Evolutionary conservation across 371 early-diverging fungal species (phyloP).

Genomic region (Lichtheimia hyalospora): DNA sequence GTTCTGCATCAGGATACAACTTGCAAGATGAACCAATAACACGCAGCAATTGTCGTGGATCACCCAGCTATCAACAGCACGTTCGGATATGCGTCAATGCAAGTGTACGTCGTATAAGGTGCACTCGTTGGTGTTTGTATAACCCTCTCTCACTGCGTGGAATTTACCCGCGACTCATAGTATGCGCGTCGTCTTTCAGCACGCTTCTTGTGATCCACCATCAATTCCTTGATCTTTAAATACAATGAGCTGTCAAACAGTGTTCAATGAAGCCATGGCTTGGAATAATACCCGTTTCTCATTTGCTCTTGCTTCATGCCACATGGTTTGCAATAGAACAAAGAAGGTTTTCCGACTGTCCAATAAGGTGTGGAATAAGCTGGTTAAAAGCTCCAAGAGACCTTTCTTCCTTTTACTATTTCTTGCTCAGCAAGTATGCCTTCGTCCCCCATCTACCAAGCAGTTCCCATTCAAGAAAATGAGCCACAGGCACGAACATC

Average conservation of each 20-base stretch:
- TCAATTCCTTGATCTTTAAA: conserved; percentile 49
- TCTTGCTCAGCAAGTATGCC: background rate
- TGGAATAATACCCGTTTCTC: conserved; percentile 37
- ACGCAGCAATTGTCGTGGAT: conserved; percentile 57
- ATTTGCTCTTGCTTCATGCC: conserved; percentile 37
- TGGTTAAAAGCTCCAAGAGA: background rate
- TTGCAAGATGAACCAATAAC: conserved; percentile 52
- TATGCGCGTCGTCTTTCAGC: conserved; percentile 60
- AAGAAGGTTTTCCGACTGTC: background rate
- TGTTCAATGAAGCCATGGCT: background rate
- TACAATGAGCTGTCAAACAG: background rate
- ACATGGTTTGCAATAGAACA: conserved; percentile 5
- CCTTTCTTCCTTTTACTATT: background rate
- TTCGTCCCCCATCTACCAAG: conserved; percentile 24
- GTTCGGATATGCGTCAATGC: background rate
- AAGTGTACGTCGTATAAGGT: background rate
- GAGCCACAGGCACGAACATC: background rate
- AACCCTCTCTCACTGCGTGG: background rate
- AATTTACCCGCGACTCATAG: conserved; percentile 57
- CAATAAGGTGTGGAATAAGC: background rate
- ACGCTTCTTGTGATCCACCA: conserved; percentile 56
- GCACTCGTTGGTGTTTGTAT: background rate
- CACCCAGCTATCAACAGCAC: conserved; percentile 44
- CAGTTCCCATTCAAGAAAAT: conserved; percentile 24
- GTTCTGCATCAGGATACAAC: conserved; percentile 54